Conservation (phyloP, 495 filamentous ascomycete genomes). For the Lasiosphaeria miniovina region DNA sequence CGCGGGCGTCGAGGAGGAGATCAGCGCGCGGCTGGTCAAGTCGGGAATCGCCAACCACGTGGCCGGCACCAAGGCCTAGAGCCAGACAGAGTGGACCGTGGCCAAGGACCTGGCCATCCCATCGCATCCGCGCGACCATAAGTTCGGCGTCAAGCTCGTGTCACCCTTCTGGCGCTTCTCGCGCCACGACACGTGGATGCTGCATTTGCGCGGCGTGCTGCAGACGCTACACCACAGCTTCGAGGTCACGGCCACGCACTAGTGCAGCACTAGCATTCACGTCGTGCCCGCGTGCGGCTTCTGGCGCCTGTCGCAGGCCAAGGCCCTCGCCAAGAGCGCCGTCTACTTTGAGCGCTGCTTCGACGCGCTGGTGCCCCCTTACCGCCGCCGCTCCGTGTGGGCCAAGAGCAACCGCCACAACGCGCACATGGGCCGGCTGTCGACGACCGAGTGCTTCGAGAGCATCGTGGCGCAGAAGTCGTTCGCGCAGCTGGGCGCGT, state of each 20-base stretch:
- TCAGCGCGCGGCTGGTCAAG: slow-evolving; percentile 18
- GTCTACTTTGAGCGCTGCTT: slow-evolving; percentile 34
- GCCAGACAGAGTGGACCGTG: slow-evolving; percentile 25
- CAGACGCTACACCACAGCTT: slow-evolving; percentile 25
- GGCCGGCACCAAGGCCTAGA: background rate
- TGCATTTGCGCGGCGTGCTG: slow-evolving; percentile 17
- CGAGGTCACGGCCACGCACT: slow-evolving; percentile 25
- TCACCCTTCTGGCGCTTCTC: slow-evolving; percentile 30
- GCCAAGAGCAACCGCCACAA: slow-evolving; percentile 34
- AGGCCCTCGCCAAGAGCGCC: slow-evolving; percentile 23
- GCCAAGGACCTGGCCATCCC: slow-evolving; percentile 21
- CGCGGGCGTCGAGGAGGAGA: slow-evolving; percentile 20
- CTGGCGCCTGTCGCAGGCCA: slow-evolving; percentile 23
- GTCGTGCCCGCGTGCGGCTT: slow-evolving; percentile 21
- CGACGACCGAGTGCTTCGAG: slow-evolving; percentile 18
- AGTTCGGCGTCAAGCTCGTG: slow-evolving; percentile 27
- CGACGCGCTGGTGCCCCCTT: slow-evolving; percentile 29
- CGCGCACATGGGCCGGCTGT: slow-evolving; percentile 14
- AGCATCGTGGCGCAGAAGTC: slow-evolving; percentile 12
- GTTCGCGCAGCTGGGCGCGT: slow-evolving; percentile 11
- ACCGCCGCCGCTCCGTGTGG: slow-evolving; percentile 23
- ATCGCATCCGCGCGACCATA: slow-evolving; percentile 19
- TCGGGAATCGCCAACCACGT: slow-evolving; percentile 22
- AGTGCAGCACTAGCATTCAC: slow-evolving; percentile 30
- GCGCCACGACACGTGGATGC: slow-evolving; percentile 18